Percentiles rank a stretch among this genome's conserved stretches.
Conservation (phyloP, 2,329 filamentous ascomycete species). For the Dichotomopilus funicola region DNA sequence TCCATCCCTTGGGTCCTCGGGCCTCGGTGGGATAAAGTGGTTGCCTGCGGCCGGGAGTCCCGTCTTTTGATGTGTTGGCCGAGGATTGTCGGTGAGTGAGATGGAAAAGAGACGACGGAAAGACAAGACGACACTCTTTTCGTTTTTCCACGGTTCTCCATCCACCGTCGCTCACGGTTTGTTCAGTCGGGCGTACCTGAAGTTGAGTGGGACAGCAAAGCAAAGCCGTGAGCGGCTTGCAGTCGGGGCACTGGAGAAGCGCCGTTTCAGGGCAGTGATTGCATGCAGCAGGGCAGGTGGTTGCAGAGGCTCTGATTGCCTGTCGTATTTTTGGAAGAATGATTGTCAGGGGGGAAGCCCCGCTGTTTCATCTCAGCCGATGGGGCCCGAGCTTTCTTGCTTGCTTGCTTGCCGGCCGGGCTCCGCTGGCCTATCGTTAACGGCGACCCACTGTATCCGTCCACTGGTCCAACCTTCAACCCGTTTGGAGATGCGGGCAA, state of each 20-base stretch:
- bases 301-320: background rate
- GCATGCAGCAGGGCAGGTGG: background rate
- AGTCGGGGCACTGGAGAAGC: background rate
- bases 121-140: too few species aligned
- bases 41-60: background rate
- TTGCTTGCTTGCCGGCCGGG: background rate
- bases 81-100: background rate
- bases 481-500: background rate
- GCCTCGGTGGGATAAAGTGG: background rate
- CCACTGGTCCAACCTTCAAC: too few species aligned
- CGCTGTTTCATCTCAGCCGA: background rate
- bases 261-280: slow-evolving; percentile 7
- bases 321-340: slow-evolving; percentile 16
- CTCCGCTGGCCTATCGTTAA: too few species aligned
- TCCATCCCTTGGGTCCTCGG: too few species aligned
- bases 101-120: too few species aligned
- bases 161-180: background rate
- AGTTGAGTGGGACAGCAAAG: background rate
- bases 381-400: background rate
- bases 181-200: background rate
- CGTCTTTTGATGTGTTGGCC: background rate
- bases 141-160: too few species aligned
- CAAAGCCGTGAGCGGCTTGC: background rate
- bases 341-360: slow-evolving; percentile 13
- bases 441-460: too few species aligned